Conservation (phyloP, 208 protist genomes). For the Porcisia hertigi region DNA sequence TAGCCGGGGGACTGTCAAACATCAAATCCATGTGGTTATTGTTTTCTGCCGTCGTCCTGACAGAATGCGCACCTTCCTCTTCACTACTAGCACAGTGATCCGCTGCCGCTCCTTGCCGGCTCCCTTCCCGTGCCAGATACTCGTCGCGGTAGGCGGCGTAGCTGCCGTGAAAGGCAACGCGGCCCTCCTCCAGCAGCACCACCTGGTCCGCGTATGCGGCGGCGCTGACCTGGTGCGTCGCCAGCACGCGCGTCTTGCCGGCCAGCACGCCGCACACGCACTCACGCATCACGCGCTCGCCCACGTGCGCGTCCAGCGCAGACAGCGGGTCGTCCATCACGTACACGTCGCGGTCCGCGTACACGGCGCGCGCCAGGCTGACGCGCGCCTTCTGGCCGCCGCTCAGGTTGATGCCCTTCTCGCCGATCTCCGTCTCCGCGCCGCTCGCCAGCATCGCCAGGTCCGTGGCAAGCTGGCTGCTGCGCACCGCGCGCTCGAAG, state of each 20-base stretch:
- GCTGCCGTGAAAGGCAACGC: slow-evolving; percentile 44
- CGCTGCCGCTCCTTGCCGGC: not conserved
- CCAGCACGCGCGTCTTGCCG: slow-evolving; percentile 89
- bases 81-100: too few relatives aligned
- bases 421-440: slow-evolving; percentile 88
- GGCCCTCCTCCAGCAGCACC: slow-evolving; percentile 48
- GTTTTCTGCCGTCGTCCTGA: too few relatives aligned
- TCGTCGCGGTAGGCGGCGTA: not conserved
- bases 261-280: slow-evolving; percentile 54
- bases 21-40: not conserved
- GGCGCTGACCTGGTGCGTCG: slow-evolving; percentile 94
- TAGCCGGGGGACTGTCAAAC: not conserved
- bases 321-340: slow-evolving; percentile 90
- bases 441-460: slow-evolving; percentile 80
- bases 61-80: not conserved
- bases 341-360: slow-evolving; percentile 84
- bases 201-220: slow-evolving; percentile 80
- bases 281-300: slow-evolving; percentile 50
- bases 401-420: slow-evolving; percentile 89
- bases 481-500: slow-evolving; percentile 48
- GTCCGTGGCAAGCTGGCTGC: slow-evolving; percentile 85
- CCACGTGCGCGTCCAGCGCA: slow-evolving; percentile 92
- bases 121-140: not conserved
- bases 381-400: slow-evolving; percentile 91
- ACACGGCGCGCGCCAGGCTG: slow-evolving; percentile 85